Evolutionary conservation across 306 rosid species (phyloP).

Genomic region (Gynostemma pentaphyllum): DNA sequence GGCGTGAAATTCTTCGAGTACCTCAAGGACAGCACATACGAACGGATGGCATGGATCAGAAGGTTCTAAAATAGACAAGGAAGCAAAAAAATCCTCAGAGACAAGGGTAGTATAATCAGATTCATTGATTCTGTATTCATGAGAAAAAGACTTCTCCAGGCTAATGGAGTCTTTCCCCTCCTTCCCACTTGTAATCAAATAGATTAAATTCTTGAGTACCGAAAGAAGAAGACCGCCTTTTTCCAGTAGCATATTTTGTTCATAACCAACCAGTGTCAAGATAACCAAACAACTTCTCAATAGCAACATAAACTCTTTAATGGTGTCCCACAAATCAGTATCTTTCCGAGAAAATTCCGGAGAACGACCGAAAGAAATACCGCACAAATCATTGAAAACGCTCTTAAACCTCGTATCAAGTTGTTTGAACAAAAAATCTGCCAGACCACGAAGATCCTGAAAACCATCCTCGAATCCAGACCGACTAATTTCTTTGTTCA

Average conservation of each 20-base stretch:
- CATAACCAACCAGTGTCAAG: slow-evolving; percentile 27
- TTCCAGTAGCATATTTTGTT: slow-evolving; percentile 20
- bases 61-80: slow-evolving; percentile 26
- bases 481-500: neutral
- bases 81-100: slow-evolving; percentile 27
- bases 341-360: slow-evolving; percentile 5
- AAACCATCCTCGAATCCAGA: slow-evolving; percentile 13
- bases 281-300: slow-evolving; percentile 47
- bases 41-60: slow-evolving; percentile 37
- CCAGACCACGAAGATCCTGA: slow-evolving; percentile 17
- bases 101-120: neutral
- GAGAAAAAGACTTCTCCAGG: slow-evolving; percentile 28
- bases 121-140: slow-evolving; percentile 11
- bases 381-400: slow-evolving; percentile 20
- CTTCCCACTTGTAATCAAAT: slow-evolving; percentile 15
- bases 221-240: slow-evolving; percentile 26
- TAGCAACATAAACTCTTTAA: slow-evolving; percentile 32
- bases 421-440: slow-evolving; percentile 33
- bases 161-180: slow-evolving; percentile 12
- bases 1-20: slow-evolving; percentile 3
- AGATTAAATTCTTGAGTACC: slow-evolving; percentile 24
- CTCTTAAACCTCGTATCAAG: slow-evolving; percentile 25
- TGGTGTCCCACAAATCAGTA: slow-evolving; percentile 22
- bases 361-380: slow-evolving; percentile 3
- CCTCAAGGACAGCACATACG: slow-evolving; percentile 61